Percentiles rank a stretch among this genome's conserved stretches.
phyloP scores from a whole-genome alignment of 495 filamentous ascomycete genomes.

The Talaromyces borbonicus region DNA sequence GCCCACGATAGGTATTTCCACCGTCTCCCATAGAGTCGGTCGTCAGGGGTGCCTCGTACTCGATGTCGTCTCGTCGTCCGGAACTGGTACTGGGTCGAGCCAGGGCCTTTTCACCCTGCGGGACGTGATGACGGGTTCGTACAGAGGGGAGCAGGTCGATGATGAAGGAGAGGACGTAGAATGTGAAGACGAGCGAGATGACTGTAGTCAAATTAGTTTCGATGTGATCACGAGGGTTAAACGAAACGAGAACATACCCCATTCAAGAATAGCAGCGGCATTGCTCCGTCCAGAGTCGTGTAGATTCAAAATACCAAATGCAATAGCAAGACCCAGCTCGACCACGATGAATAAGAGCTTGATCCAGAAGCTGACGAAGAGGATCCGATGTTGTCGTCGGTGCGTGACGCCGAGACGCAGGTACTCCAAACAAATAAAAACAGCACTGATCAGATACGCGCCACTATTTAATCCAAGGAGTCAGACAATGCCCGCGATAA shows the following conservation, averaged over 20 bases:
- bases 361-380: slow-evolving; percentile 69
- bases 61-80: slow-evolving; percentile 7
- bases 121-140: slow-evolving; percentile 45
- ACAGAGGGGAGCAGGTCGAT: slow-evolving; percentile 80
- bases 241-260: slow-evolving; percentile 35
- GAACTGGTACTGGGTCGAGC: slow-evolving; percentile 10
- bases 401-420: slow-evolving; percentile 70
- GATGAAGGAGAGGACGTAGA: slow-evolving; percentile 81
- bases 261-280: slow-evolving; percentile 56
- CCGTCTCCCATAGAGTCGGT: slow-evolving; percentile 24
- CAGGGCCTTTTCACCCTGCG: slow-evolving; percentile 33
- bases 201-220: slow-evolving; percentile 25
- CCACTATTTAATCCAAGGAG: slow-evolving; percentile 13
- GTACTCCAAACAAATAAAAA: slow-evolving; percentile 84
- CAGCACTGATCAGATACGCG: slow-evolving; percentile 62
- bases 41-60: slow-evolving; percentile 30
- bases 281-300: slow-evolving; percentile 37
- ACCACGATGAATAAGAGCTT: slow-evolving; percentile 74
- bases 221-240: not conserved
- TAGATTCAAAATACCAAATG: slow-evolving; percentile 34
- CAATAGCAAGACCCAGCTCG: slow-evolving; percentile 66
- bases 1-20: slow-evolving; percentile 5
- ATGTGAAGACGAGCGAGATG: slow-evolving; percentile 82
- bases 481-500: not conserved
- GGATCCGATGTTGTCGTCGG: slow-evolving; percentile 54